phyloP scores from a whole-genome alignment of 1,284 basidiomycete genomes.

The Peniophora sp. region DNA sequence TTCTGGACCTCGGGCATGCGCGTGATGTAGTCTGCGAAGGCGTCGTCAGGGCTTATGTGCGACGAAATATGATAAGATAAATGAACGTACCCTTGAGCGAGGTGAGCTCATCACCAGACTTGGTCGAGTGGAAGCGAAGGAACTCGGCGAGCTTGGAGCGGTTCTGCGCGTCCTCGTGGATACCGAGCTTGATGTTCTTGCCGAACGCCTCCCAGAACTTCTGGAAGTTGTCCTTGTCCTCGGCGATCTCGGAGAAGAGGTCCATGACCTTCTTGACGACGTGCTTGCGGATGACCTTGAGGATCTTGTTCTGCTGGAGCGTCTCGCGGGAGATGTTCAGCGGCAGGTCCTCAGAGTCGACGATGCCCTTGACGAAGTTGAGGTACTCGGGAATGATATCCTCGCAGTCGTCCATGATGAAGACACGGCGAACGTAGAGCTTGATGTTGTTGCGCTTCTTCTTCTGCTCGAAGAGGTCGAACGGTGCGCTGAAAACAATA shows the following conservation, averaged over 20 bases:
- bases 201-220: slow-evolving; percentile 97
- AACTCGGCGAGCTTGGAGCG: slow-evolving; percentile 99
- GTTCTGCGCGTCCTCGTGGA: slow-evolving; percentile 99
- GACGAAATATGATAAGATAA: slow-evolving; percentile 1
- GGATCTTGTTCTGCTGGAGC: slow-evolving; percentile 99
- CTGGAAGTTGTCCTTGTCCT: slow-evolving; percentile 99
- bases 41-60: neutral
- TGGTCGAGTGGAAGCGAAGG: slow-evolving; percentile 98
- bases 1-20: slow-evolving; percentile 99
- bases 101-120: slow-evolving; percentile 86
- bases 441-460: slow-evolving; percentile 99
- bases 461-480: slow-evolving; percentile 99
- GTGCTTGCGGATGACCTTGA: slow-evolving; percentile 99
- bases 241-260: slow-evolving; percentile 91
- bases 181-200: slow-evolving; percentile 98
- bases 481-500: slow-evolving; percentile 65
- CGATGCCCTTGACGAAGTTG: slow-evolving; percentile 99
- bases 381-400: slow-evolving; percentile 99
- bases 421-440: slow-evolving; percentile 99
- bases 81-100: slow-evolving; percentile 79
- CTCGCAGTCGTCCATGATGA: slow-evolving; percentile 99
- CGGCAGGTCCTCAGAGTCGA: slow-evolving; percentile 99
- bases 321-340: slow-evolving; percentile 99
- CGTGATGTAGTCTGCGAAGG: slow-evolving; percentile 86
- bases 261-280: slow-evolving; percentile 99